Conservation (phyloP, 352 stramenopile species). For the Thraustochytrium sp. region DNA sequence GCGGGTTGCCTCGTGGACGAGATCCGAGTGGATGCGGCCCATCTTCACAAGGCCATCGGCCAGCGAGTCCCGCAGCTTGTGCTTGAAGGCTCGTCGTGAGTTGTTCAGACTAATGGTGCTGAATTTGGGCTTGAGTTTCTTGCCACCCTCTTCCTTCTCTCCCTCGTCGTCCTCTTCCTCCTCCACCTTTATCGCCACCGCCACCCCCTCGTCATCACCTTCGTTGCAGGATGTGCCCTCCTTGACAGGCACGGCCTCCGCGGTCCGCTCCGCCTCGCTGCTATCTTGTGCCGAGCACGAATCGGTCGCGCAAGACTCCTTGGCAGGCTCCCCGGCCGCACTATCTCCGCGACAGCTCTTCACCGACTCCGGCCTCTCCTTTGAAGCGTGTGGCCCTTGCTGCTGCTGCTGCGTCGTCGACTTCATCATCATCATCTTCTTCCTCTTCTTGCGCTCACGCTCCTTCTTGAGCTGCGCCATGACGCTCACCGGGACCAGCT, state of each 20-base stretch:
- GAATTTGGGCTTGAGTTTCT: slow-evolving; percentile 18
- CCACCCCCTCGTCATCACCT: background rate
- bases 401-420: background rate
- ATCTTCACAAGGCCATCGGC: background rate
- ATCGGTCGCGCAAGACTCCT: too few relatives aligned
- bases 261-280: too few relatives aligned
- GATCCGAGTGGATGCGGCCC: background rate
- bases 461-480: background rate
- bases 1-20: background rate
- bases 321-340: too few relatives aligned
- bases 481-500: slow-evolving; percentile 12
- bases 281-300: too few relatives aligned
- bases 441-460: background rate
- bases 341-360: too few relatives aligned
- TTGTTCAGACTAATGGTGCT: slow-evolving; percentile 39
- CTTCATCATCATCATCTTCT: background rate
- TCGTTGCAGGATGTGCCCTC: too few relatives aligned
- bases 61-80: slow-evolving; percentile 12
- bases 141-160: too few relatives aligned
- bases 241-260: too few relatives aligned
- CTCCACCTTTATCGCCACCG: background rate
- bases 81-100: slow-evolving; percentile 3
- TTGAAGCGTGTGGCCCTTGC: too few relatives aligned
- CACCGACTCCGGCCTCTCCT: too few relatives aligned
- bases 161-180: background rate